Evolutionary conservation across 768 basidiomycete genomes (phyloP).

Genomic region (Filobasidium wieringae): DNA sequence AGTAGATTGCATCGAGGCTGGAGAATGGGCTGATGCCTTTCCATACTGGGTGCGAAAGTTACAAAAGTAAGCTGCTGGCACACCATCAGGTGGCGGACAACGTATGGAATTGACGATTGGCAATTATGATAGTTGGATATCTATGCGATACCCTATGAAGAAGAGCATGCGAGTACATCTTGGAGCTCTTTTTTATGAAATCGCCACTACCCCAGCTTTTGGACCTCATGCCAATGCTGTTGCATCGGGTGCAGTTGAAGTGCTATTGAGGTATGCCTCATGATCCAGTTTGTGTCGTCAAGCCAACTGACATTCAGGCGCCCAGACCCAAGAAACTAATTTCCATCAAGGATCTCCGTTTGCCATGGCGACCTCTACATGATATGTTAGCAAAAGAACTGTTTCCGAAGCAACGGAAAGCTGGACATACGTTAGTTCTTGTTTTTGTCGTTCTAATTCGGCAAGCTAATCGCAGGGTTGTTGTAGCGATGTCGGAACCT

Average conservation of each 20-base stretch:
- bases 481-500: conserved; percentile 36
- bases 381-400: conserved; percentile 41
- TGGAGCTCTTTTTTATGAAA: conserved; percentile 65
- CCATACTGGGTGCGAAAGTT: conserved; percentile 65
- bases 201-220: conserved; percentile 46
- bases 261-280: conserved; percentile 4
- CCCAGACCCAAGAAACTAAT: conserved; percentile 17
- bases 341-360: conserved; percentile 31
- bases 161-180: conserved; percentile 62
- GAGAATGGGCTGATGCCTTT: conserved; percentile 70
- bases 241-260: conserved; percentile 4
- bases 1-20: conserved; percentile 61
- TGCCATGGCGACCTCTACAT: conserved; percentile 33
- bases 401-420: conserved; percentile 49
- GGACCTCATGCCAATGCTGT: conserved; percentile 1
- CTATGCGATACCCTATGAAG: conserved; percentile 77
- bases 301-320: not conserved
- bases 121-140: conserved; percentile 51
- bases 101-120: not conserved
- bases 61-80: conserved; percentile 44
- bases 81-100: not conserved
- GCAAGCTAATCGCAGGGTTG: too few species aligned
- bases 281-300: not conserved
- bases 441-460: not conserved
- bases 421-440: conserved; percentile 33